These are phyloP conservation scores for Turnera subulata DNA, from an alignment of 345 rosid genomes.

Conservation along the genomic window DNA sequence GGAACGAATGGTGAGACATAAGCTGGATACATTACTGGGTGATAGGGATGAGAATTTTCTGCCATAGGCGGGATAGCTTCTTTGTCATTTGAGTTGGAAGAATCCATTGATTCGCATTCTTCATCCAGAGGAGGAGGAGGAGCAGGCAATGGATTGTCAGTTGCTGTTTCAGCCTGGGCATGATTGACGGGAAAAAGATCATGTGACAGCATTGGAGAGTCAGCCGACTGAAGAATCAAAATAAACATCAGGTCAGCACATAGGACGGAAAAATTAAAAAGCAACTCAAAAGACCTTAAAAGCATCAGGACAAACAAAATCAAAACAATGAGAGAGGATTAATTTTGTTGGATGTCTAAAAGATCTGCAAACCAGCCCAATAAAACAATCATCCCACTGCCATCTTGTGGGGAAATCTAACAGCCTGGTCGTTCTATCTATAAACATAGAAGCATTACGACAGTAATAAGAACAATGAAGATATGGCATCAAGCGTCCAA, in stretches of 20 bases:
- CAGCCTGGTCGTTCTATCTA: no score
- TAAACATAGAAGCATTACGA: no score
- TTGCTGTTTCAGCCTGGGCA: conserved; percentile 39
- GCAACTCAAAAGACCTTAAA: no score
- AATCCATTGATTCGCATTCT: conserved; percentile 96
- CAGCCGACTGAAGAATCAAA: conserved; percentile 46
- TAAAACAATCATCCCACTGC: no score
- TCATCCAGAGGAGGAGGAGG: conserved; percentile 65
- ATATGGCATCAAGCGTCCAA: no score
- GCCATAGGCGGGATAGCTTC: conserved; percentile 45
- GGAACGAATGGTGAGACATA: conserved; percentile 52
- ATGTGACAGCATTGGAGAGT: conserved; percentile 49
- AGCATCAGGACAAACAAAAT: no score
- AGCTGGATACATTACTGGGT: conserved; percentile 28
- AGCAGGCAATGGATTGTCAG: conserved; percentile 38
- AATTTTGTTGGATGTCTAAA: no score
- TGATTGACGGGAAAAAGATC: conserved; percentile 45
- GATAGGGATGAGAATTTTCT: conserved; percentile 42
- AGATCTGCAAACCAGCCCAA: no score
- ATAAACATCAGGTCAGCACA: conserved; percentile 1
- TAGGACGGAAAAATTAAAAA: not conserved
- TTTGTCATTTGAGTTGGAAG: conserved; percentile 69
- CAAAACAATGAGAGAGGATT: no score
- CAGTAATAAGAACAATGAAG: no score
- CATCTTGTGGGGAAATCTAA: no score